Conservation (phyloP, 176 grass and related monocot genomes). For the Aegilops tauschii region DNA sequence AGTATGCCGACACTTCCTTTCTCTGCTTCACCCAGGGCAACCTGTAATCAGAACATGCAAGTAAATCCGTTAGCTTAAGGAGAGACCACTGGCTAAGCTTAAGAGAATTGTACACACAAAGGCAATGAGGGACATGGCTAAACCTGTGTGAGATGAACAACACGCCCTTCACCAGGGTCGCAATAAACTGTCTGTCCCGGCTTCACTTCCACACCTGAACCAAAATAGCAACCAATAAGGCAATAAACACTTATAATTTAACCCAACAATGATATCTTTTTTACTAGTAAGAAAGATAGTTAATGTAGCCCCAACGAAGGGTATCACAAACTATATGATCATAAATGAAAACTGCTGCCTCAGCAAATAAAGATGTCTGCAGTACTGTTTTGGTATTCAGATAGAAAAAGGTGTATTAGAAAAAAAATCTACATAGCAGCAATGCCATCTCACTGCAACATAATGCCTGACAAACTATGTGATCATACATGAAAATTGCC, state of each 20-base stretch:
- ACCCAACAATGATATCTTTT: not conserved
- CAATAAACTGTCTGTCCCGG: conserved; percentile 59
- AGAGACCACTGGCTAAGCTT: not conserved
- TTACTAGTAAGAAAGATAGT: not conserved
- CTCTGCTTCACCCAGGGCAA: conserved; percentile 53
- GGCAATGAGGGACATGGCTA: not conserved
- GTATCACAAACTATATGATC: not conserved
- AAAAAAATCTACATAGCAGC: not conserved
- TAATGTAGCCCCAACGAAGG: not conserved
- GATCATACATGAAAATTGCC: not conserved
- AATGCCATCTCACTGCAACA: not conserved
- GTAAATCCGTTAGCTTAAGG: not conserved
- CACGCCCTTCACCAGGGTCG: conserved; percentile 34
- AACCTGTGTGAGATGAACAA: conserved; percentile 85
- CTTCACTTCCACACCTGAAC: conserved; percentile 78
- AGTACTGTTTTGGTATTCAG: not conserved
- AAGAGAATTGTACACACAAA: not conserved
- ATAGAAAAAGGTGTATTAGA: not conserved
- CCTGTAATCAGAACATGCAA: conserved; percentile 35
- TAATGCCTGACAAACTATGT: not conserved
- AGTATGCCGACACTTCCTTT: conserved; percentile 44
- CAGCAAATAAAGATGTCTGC: not conserved
- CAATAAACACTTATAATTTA: not conserved
- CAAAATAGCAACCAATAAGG: not conserved
- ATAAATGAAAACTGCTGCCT: conserved; percentile 5